Evolutionary conservation across 1,284 basidiomycete genomes (phyloP).

Genomic region (Sphagnurus paluster): DNA sequence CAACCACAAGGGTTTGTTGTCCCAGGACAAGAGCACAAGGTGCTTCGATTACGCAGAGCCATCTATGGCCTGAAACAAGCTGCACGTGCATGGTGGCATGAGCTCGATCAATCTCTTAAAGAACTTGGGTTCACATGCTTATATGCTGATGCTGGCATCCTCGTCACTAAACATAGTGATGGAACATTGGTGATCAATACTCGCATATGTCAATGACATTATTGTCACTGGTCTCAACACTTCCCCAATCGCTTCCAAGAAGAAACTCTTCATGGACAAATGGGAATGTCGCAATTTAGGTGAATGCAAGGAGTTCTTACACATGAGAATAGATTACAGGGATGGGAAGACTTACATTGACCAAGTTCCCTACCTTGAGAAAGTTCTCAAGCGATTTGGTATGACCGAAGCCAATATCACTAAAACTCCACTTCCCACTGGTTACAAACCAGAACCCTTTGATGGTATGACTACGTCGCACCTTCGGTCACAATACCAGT

Average conservation of each 20-base stretch:
- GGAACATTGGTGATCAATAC: conserved; percentile 16
- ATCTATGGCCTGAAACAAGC: conserved; percentile 37
- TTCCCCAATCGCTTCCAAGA: conserved; percentile 8
- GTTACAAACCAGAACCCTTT: conserved; percentile 1
- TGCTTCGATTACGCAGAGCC: conserved; percentile 22
- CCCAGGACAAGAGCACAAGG: conserved; percentile 21
- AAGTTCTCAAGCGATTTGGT: conserved; percentile 6
- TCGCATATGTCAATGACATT: conserved; percentile 24
- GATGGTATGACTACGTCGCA: not conserved
- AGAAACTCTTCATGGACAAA: conserved; percentile 19
- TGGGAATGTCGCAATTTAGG: conserved; percentile 29
- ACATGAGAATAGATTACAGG: conserved; percentile 20
- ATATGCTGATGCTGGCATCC: conserved; percentile 24
- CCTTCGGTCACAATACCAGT: conserved; percentile 22
- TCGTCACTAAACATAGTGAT: conserved; percentile 14
- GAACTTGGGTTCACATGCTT: conserved; percentile 21
- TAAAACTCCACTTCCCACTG: conserved; percentile 6
- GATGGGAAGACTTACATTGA: conserved; percentile 3
- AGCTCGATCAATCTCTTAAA: conserved; percentile 22
- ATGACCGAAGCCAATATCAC: conserved; percentile 11
- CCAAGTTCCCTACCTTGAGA: conserved; percentile 8
- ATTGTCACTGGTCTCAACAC: conserved; percentile 18
- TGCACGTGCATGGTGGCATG: conserved; percentile 28
- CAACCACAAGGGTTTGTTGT: conserved; percentile 30
- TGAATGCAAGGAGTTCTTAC: conserved; percentile 21